A percentile compares a stretch with the other conserved stretches of the same genome.
These are phyloP conservation scores for Leccinum ochraceum DNA, from an alignment of 768 basidiomycete species.

Conservation along the genomic window DNA sequence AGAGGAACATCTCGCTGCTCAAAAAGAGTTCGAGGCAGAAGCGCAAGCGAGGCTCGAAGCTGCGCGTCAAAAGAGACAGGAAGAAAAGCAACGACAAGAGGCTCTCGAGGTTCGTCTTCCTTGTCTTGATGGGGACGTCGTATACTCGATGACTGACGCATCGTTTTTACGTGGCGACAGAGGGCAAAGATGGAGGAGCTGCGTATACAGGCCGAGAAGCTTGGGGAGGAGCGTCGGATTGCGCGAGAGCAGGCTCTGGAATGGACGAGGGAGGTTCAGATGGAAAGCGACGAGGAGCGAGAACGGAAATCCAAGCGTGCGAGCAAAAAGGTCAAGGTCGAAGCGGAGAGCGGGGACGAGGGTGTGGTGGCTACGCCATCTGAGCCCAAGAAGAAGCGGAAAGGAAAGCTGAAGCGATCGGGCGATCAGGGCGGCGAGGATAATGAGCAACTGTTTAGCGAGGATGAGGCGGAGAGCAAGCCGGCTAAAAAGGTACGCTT, in stretches of 20 bases:
- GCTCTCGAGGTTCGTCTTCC: conserved; percentile 58
- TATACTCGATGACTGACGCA: conserved; percentile 1
- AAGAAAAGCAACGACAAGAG: conserved; percentile 70
- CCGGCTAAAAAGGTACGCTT: conserved; percentile 66
- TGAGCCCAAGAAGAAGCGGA: conserved; percentile 78
- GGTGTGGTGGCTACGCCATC: conserved; percentile 22
- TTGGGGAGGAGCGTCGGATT: conserved; percentile 77
- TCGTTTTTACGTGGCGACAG: conserved; percentile 35
- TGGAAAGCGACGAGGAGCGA: conserved; percentile 77
- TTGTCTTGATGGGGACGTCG: neutral
- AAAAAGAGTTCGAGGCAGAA: conserved; percentile 72
- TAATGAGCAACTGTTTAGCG: conserved; percentile 68
- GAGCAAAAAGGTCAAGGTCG: conserved; percentile 54
- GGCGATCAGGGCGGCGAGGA: conserved; percentile 51
- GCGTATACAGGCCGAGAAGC: conserved; percentile 67
- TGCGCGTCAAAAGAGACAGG: conserved; percentile 76
- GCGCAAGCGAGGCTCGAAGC: conserved; percentile 70
- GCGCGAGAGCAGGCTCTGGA: conserved; percentile 79
- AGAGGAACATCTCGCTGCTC: conserved; percentile 27
- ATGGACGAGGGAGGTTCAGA: conserved; percentile 70
- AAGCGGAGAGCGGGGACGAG: conserved; percentile 53
- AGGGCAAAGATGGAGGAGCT: conserved; percentile 62
- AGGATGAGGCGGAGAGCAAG: conserved; percentile 59
- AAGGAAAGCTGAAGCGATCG: conserved; percentile 67
- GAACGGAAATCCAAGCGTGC: conserved; percentile 62